These are phyloP conservation scores for Coemansia sp. DNA, from an alignment of 192 early-diverging fungal species.

Conservation along the genomic window DNA sequence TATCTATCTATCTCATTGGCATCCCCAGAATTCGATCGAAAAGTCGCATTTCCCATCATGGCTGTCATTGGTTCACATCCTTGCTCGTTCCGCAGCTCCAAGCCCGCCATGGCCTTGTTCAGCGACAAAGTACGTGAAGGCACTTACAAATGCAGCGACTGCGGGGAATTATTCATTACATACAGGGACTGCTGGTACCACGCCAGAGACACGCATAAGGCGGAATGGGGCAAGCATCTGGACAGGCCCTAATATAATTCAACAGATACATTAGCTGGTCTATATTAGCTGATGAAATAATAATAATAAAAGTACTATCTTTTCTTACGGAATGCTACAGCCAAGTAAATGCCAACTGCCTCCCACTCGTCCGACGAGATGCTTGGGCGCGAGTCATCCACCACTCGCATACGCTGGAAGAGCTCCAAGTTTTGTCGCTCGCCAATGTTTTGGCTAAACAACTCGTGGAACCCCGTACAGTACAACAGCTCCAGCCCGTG, in stretches of 20 bases:
- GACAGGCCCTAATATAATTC: background rate
- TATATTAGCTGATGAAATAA: background rate
- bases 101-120: too few species aligned
- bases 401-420: constrained; percentile 82
- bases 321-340: constrained; percentile 28
- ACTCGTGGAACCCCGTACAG: constrained; percentile 80
- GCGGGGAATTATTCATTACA: constrained; percentile 1
- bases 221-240: too few species aligned
- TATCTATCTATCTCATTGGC: too few species aligned
- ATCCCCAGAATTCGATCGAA: too few species aligned
- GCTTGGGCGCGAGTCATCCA: constrained; percentile 64
- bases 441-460: constrained; percentile 68
- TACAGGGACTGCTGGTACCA: constrained; percentile 54
- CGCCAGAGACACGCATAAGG: constrained; percentile 12
- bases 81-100: background rate
- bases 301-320: background rate
- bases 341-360: constrained; percentile 66
- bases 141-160: constrained; percentile 13
- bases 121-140: constrained; percentile 2
- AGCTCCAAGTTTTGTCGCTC: constrained; percentile 61
- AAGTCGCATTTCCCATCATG: too few species aligned
- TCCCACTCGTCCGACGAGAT: constrained; percentile 93
- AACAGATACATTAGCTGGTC: background rate
- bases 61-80: too few species aligned
- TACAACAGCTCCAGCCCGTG: constrained; percentile 80